Evolutionary conservation across 345 rosid species (phyloP).

Genomic region (Tarenaya hassleriana): DNA sequence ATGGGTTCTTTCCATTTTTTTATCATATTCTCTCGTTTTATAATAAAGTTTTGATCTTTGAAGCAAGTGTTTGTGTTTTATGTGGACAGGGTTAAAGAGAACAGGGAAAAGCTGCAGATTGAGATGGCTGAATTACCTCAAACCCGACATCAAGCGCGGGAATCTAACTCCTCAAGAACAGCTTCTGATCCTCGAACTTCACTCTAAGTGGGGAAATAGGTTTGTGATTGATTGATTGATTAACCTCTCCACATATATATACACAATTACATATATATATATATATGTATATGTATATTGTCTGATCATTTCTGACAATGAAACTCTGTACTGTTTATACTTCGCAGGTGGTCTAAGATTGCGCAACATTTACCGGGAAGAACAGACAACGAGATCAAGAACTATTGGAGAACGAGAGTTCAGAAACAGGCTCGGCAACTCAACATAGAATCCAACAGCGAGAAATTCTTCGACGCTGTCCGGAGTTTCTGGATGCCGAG

Average conservation of each 20-base stretch:
- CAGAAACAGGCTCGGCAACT: constrained; percentile 85
- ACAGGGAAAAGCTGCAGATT: constrained; percentile 92
- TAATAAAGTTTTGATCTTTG: background rate
- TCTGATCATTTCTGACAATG: constrained; percentile 2
- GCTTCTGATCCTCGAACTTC: constrained; percentile 81
- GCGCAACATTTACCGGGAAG: constrained; percentile 90
- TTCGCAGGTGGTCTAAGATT: constrained; percentile 73
- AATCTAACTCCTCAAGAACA: constrained; percentile 80
- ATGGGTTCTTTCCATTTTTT: background rate
- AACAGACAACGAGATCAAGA: constrained; percentile 91
- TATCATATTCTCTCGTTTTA: background rate
- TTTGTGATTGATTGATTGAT: constrained; percentile 18
- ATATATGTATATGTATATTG: no score
- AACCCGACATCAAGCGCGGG: constrained; percentile 87
- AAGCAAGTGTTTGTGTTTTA: background rate
- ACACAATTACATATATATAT: no score
- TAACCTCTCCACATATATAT: no score
- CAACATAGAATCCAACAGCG: constrained; percentile 68
- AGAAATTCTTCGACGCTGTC: constrained; percentile 58
- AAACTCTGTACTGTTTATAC: background rate
- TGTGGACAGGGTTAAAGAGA: constrained; percentile 56
- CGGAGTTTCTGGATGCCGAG: constrained; percentile 69
- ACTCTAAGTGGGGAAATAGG: constrained; percentile 92
- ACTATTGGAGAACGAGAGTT: constrained; percentile 94
- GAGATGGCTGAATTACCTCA: constrained; percentile 88